Conservation (phyloP, 495 filamentous ascomycete genomes). For the Aspergillus sclerotiicarbonarius region DNA sequence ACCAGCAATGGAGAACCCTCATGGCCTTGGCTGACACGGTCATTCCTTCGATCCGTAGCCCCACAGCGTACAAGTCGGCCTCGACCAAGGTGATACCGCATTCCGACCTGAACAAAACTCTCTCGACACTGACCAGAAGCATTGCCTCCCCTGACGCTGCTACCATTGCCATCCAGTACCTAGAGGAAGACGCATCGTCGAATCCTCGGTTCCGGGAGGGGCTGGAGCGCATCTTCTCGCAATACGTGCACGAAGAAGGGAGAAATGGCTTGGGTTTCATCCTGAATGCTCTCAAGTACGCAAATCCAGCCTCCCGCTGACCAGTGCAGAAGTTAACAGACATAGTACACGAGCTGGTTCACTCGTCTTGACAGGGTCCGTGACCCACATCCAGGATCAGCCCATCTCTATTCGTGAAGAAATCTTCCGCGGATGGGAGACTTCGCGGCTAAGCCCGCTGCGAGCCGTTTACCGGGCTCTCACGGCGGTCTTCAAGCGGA, state of each 20-base stretch:
- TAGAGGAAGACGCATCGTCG: constrained; percentile 50
- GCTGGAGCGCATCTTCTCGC: constrained; percentile 43
- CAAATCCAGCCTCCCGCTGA: not conserved
- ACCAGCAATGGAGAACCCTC: constrained; percentile 55
- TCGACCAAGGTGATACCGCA: constrained; percentile 35
- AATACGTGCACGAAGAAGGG: constrained; percentile 46
- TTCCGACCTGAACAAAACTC: constrained; percentile 33
- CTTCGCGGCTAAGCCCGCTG: constrained; percentile 57
- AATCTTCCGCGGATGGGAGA: constrained; percentile 58
- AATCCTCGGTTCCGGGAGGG: constrained; percentile 44
- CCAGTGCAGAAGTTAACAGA: constrained; percentile 3
- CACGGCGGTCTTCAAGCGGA: constrained; percentile 50
- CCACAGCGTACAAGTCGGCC: constrained; percentile 22
- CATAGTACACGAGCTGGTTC: constrained; percentile 67
- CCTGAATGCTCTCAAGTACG: constrained; percentile 55
- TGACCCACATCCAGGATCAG: constrained; percentile 61
- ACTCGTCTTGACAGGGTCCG: constrained; percentile 63
- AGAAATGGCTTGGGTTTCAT: constrained; percentile 50
- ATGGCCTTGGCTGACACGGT: constrained; percentile 55
- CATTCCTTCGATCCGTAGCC: constrained; percentile 49
- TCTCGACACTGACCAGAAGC: constrained; percentile 25
- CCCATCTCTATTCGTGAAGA: constrained; percentile 57
- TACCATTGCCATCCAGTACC: constrained; percentile 38
- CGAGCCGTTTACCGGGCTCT: constrained; percentile 57
- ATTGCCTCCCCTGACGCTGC: constrained; percentile 32